These are phyloP conservation scores for Bimuria novae-zelandiae DNA, from an alignment of 2,329 filamentous ascomycete species.

Conservation along the genomic window DNA sequence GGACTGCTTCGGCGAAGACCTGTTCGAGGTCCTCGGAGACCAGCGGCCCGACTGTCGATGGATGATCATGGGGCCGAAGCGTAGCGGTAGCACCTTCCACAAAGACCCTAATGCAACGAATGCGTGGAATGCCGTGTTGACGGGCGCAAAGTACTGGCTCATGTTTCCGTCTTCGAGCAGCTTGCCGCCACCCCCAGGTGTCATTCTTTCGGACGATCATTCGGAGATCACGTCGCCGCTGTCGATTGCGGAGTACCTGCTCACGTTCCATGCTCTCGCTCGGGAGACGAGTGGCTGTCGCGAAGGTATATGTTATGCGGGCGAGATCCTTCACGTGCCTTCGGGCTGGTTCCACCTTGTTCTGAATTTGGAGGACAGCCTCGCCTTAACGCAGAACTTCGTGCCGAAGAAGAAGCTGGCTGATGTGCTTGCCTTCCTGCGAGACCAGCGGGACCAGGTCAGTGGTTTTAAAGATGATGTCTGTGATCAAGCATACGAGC, in stretches of 20 bases:
- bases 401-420: slow-evolving; percentile 75
- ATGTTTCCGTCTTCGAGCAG: slow-evolving; percentile 81
- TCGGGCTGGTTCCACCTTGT: slow-evolving; percentile 98
- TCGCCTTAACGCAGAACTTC: slow-evolving; percentile 95
- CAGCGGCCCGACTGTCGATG: slow-evolving; percentile 87
- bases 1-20: slow-evolving; percentile 81
- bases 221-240: slow-evolving; percentile 93
- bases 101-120: slow-evolving; percentile 76
- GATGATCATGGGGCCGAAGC: slow-evolving; percentile 86
- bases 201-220: slow-evolving; percentile 85
- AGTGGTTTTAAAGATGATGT: slow-evolving; percentile 80
- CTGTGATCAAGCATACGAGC: slow-evolving; percentile 67
- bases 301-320: slow-evolving; percentile 81
- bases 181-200: slow-evolving; percentile 75
- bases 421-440: slow-evolving; percentile 78
- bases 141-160: slow-evolving; percentile 96
- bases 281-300: slow-evolving; percentile 74
- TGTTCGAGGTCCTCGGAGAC: slow-evolving; percentile 77
- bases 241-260: slow-evolving; percentile 94
- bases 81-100: slow-evolving; percentile 93
- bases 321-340: slow-evolving; percentile 90
- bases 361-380: slow-evolving; percentile 80
- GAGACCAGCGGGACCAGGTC: slow-evolving; percentile 81
- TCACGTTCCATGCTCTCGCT: slow-evolving; percentile 86
- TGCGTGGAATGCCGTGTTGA: slow-evolving; percentile 93